Conservation (phyloP, 495 filamentous ascomycete genomes). For the Talaromyces adpressus region DNA sequence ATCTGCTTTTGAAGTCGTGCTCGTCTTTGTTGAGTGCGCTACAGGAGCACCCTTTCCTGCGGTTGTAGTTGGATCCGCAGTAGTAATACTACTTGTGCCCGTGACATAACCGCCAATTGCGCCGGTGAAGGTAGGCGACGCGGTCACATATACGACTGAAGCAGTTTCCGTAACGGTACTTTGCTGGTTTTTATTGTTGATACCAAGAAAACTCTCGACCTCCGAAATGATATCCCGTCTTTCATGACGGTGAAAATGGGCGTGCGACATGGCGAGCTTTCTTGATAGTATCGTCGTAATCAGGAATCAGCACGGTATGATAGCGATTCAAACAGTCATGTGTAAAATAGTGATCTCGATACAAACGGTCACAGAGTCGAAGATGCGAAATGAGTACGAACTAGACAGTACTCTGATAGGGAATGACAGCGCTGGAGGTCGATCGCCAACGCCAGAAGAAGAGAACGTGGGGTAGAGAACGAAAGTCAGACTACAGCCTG, state of each 20-base stretch:
- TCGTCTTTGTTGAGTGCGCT: slow-evolving; percentile 10
- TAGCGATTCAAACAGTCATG: not conserved
- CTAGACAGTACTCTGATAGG: not conserved
- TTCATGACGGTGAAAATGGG: slow-evolving; percentile 4
- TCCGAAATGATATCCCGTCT: slow-evolving; percentile 4
- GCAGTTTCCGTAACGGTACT: not conserved
- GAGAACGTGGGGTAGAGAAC: slow-evolving; percentile 9
- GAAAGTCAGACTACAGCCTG: slow-evolving; percentile 8
- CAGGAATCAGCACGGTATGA: not conserved
- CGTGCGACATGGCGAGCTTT: slow-evolving; percentile 4
- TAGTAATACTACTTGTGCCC: slow-evolving; percentile 14
- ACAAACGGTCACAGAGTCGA: not conserved
- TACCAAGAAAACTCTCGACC: not conserved
- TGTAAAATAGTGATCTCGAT: not conserved
- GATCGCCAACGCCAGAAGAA: no score
- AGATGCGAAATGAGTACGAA: not conserved
- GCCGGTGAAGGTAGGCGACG: slow-evolving; percentile 47
- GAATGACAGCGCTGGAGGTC: not conserved
- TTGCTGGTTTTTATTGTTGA: not conserved
- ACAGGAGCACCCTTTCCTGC: slow-evolving; percentile 16
- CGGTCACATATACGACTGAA: slow-evolving; percentile 48
- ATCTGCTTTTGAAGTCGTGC: slow-evolving; percentile 9
- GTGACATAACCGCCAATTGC: slow-evolving; percentile 51
- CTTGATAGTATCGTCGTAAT: not conserved
- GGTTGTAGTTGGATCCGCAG: slow-evolving; percentile 11